Evolutionary conservation across 2,329 filamentous ascomycete species (phyloP).

Genomic region (Aspergillus pseudonomiae): DNA sequence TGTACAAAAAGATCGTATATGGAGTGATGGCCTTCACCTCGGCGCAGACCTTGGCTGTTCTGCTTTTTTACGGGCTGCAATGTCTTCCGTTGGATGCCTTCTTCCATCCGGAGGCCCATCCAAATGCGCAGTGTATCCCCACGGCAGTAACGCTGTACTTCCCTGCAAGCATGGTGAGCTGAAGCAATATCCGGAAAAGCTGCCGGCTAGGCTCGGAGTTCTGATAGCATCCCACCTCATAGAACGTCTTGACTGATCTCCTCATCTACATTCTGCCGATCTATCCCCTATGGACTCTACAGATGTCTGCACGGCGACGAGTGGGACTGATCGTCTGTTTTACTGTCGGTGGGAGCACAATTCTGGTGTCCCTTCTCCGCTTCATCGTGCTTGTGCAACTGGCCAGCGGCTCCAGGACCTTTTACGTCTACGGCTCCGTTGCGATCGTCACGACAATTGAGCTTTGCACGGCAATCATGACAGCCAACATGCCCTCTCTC

Average conservation of each 20-base stretch:
- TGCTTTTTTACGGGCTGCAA: constrained; percentile 9
- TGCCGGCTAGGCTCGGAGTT: not conserved
- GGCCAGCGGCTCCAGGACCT: constrained; percentile 2
- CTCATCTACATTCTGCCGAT: constrained; percentile 8
- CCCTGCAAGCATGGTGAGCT: constrained; percentile 9
- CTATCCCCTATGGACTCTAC: constrained; percentile 9
- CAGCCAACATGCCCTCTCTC: constrained; percentile 8
- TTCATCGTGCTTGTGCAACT: constrained; percentile 11
- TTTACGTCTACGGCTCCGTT: constrained; percentile 10
- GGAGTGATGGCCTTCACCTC: constrained; percentile 1
- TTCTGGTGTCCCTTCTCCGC: constrained; percentile 12
- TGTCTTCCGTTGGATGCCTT: constrained; percentile 11
- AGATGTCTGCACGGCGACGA: constrained; percentile 4
- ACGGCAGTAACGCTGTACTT: constrained; percentile 13
- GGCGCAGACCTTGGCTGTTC: not conserved
- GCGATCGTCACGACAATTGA: constrained; percentile 10
- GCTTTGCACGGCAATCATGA: constrained; percentile 8
- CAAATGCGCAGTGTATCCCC: constrained; percentile 1
- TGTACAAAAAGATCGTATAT: constrained; percentile 4
- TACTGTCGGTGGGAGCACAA: constrained; percentile 7
- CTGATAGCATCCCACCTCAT: not conserved
- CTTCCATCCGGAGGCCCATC: constrained; percentile 4
- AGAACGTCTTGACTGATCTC: constrained; percentile 12
- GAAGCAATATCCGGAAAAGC: not conserved
- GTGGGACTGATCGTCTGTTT: constrained; percentile 11